Evolutionary conservation across 371 early-diverging fungal genomes (phyloP), one percentile per base, ranked within the genome.

Genomic region (Fennellomyces sp.): DNA sequence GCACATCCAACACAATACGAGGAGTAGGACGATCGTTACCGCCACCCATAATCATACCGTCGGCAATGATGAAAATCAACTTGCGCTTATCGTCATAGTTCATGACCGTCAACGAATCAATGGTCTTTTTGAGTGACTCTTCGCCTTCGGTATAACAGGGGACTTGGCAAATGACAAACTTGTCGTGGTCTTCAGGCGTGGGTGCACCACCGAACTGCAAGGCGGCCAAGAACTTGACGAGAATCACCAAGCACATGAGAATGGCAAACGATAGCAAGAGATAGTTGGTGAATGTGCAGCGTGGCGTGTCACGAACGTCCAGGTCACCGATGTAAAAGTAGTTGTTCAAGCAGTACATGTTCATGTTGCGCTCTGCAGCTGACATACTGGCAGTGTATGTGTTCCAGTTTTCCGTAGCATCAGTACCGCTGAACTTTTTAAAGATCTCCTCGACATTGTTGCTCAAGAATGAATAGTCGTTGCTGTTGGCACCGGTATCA

Each of bases 21-120:
- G 99, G 98, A 0, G 99, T 99, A 6, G 97, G 94, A 30, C 90
- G 85, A 60, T 97, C 98, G 73, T 99, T 98, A 61, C 99, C 99
- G 47, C 91, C 85, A 48, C 94, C 99, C 83, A 93, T 91, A 72
- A 97, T 94, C 92, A 91, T 94, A 59, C 95, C 95, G 63, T 94
- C 95, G 52, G 90, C 89, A 72, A 94, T 84, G 26, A 98, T 92
- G 67, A 95, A 92, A 11, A 99, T 81, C 50, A 99, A 77, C 74
- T 97, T 98, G 48, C 97, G 88, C 64, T 94, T 92, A 80, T 98
- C 97, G 61, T 94, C 95, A 68, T 98, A 99, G 29, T 86, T 84
- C 63, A 96, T 87, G 5, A 83, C 78, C 11, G 97, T 90, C 30
- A 99, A 74, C n/a, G 98, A 97, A 64, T 99, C 96, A 51, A 99